Evolutionary conservation across 208 protist genomes (phyloP).

Genomic region (Naegleria fowleri): DNA sequence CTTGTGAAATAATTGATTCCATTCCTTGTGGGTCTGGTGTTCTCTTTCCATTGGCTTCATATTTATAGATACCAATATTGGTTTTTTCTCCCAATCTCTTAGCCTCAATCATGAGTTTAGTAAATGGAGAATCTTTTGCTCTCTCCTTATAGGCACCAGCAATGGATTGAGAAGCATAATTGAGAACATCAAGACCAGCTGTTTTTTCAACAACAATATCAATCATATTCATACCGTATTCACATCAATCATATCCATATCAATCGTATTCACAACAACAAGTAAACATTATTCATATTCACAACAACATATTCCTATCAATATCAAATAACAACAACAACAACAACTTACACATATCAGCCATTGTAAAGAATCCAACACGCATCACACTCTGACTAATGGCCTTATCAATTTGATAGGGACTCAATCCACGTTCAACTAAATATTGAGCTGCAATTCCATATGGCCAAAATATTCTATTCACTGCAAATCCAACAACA

Average conservation of each 20-base stretch:
- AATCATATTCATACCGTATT: too few relatives aligned
- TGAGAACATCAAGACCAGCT: slow-evolving; percentile 78
- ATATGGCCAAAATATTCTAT: slow-evolving; percentile 64
- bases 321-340: neutral
- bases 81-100: slow-evolving; percentile 73
- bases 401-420: slow-evolving; percentile 60
- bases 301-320: too few relatives aligned
- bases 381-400: slow-evolving; percentile 74
- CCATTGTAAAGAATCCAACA: slow-evolving; percentile 74
- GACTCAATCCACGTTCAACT: slow-evolving; percentile 51
- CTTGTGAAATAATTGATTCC: neutral
- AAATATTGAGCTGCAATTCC: neutral
- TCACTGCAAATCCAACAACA: slow-evolving; percentile 68
- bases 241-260: too few relatives aligned
- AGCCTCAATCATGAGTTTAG: slow-evolving; percentile 57
- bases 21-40: neutral
- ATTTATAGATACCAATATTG: slow-evolving; percentile 71
- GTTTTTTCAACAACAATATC: too few relatives aligned
- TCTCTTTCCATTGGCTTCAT: neutral
- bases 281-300: too few relatives aligned
- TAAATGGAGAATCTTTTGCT: neutral
- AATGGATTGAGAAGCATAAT: slow-evolving; percentile 61
- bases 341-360: slow-evolving; percentile 55
- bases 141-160: neutral
- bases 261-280: too few relatives aligned